phyloP scores from a whole-genome alignment of 2,329 filamentous ascomycete species.

The Aspergillus sergii region DNA sequence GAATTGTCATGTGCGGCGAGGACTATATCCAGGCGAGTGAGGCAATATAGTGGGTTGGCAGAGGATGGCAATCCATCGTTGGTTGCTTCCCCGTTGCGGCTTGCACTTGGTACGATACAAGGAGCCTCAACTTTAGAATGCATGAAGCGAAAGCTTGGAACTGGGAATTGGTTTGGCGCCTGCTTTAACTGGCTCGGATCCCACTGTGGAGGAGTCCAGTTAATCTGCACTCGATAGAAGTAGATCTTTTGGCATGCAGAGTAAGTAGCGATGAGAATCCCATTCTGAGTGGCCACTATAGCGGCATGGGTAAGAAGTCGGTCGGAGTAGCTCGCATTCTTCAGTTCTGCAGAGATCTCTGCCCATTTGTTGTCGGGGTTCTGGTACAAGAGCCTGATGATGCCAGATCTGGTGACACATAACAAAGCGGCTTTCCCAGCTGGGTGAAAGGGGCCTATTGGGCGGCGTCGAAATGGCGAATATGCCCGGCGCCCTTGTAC shows the following conservation, averaged over 20 bases:
- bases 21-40: slow-evolving; percentile 76
- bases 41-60: slow-evolving; percentile 52
- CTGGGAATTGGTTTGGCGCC: slow-evolving; percentile 31
- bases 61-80: slow-evolving; percentile 26
- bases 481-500: slow-evolving; percentile 68
- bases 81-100: slow-evolving; percentile 26
- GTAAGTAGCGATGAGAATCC: slow-evolving; percentile 44
- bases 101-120: slow-evolving; percentile 33
- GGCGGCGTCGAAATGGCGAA: slow-evolving; percentile 65
- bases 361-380: slow-evolving; percentile 73
- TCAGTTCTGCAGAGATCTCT: slow-evolving; percentile 73
- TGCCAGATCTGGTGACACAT: slow-evolving; percentile 73
- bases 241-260: slow-evolving; percentile 69
- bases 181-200: slow-evolving; percentile 48
- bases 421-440: slow-evolving; percentile 72
- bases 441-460: slow-evolving; percentile 70
- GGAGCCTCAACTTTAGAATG: slow-evolving; percentile 42
- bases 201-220: slow-evolving; percentile 68
- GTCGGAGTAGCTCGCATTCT: slow-evolving; percentile 70
- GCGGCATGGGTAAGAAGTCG: slow-evolving; percentile 80
- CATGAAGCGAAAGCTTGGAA: slow-evolving; percentile 40
- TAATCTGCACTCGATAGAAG: slow-evolving; percentile 71
- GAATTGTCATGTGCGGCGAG: slow-evolving; percentile 64
- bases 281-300: slow-evolving; percentile 71
- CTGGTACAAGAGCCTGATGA: slow-evolving; percentile 75